phyloP scores from a whole-genome alignment of 164 flowering plant species.

The Tetrastigma voinierianum region DNA sequence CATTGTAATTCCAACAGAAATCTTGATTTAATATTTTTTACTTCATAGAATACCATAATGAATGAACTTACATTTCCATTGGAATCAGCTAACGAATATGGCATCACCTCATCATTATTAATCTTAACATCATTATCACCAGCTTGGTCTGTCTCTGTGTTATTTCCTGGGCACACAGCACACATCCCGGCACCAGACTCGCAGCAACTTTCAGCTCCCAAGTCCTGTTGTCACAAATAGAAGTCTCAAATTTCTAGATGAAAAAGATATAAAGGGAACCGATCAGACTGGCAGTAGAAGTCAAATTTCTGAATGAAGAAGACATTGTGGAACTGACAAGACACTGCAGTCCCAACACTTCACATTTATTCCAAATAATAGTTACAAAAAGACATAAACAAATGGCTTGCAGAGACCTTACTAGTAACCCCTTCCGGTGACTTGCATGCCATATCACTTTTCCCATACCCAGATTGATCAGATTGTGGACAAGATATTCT shows the following conservation, averaged over 20 bases:
- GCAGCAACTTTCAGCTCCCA: constrained; percentile 16
- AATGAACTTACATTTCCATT: constrained; percentile 45
- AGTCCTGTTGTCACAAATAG: constrained; percentile 50
- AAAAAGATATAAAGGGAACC: constrained; percentile 22
- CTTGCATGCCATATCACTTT: constrained; percentile 17
- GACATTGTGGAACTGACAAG: constrained; percentile 13
- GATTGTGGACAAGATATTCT: constrained; percentile 20
- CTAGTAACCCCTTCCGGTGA: constrained; percentile 13
- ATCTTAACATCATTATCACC: constrained; percentile 18
- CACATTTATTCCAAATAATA: background rate
- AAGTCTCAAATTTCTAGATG: constrained; percentile 48
- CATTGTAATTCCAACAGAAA: no score
- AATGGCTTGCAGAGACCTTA: constrained; percentile 32
- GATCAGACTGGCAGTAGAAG: constrained; percentile 27
- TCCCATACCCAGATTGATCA: constrained; percentile 25
- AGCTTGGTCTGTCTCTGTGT: constrained; percentile 16
- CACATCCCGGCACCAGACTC: constrained; percentile 23
- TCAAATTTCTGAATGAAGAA: constrained; percentile 44
- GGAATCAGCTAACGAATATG: constrained; percentile 19
- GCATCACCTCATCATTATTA: constrained; percentile 12
- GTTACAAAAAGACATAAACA: background rate
- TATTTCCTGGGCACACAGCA: constrained; percentile 15
- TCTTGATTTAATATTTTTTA: no score
- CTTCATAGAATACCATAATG: background rate
- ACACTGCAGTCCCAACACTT: background rate